Evolutionary conservation across 2,329 filamentous ascomycete genomes (phyloP), one percentile per base, ranked within the genome.

Genomic region (Akanthomyces muscarius): DNA sequence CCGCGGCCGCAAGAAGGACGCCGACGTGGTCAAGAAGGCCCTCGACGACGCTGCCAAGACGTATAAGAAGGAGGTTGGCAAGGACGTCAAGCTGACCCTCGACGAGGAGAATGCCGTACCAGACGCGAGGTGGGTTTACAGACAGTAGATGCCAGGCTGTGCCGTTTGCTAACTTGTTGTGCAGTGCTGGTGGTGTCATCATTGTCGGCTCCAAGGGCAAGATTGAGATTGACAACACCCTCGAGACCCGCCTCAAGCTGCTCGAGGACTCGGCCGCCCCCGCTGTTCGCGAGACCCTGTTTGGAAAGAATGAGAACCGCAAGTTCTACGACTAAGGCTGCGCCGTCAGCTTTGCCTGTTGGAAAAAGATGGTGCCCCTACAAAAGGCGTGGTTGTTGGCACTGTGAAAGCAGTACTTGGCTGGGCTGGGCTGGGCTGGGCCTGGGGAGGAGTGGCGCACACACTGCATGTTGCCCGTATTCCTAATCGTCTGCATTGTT

Each of bases 181-280:
- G 13, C 14, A 98, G 95, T 71, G 84, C 92, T 65, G 95, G 95
- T 65, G 95, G 95, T 71, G 83, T 96, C 63, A 76, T 85, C 64
- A 87, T 99, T 68, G 78, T 96, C 62, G 92, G 93, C 67, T 89
- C 90, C 69, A 83, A 83, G 68, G 95, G 95, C 75, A 97, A 94
- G 84, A 98, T 99, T 75, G 92, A 97, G 72, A 94, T 99, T 77
- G 93, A 97, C 85, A 98, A 99, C 82, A 98, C 95, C 62, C 90
- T 98, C 69, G 95, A 98, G 75, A 90, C 96, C 74, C 88, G 95
- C 68, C 82, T 99, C 77, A 86, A 85, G 72, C 83, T 98, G 65
- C 86, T 98, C 68, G 89, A 97, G 78, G 88, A 89, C 63, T 90
- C 90, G 69, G 90, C 91, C 58, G 85, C 97, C 64, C 95, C 95